Evolutionary conservation across 371 early-diverging fungal genomes (phyloP), one percentile per base, ranked within the genome.

Genomic region (Apophysomyces trapeziformis): DNA sequence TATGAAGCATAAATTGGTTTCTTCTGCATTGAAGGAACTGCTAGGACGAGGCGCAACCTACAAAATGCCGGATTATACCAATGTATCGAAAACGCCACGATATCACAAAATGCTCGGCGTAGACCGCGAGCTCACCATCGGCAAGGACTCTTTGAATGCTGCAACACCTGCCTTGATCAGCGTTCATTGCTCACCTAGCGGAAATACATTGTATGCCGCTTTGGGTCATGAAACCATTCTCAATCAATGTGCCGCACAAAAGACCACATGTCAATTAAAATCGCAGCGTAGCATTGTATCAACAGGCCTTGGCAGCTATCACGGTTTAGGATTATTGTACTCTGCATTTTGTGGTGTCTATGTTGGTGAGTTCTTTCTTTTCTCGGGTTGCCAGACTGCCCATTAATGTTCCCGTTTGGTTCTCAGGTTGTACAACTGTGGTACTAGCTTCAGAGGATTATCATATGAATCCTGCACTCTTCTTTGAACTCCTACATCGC

Each of bases 251-350:
- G 79, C 89, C 16, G 79, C 92, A 13, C 93, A 93, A 61, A 91
- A 90, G 67, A 77, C 88, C 57, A 92, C 91, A 41, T 87, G 87
- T 66, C 85, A 88, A 60, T 83, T 95, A 75, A 81, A 78, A 47
- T 80, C 82, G 9, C 76, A 80, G 26, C 74, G 81, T 18, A 91
- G 92, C 0, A 66, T 93, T 16, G 68, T 95, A 35, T 68, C 67
- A 0, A 80, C 87, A 2, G 88, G 89, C 43, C 79, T 89, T 47
- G 79, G 84, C 38, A 74, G 80, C 0, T 91, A 84, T 70, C 85
- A 78, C n/a, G 92, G 92, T n/a, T 74, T 92, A 43, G 93, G 94
- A 1, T 77, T 95, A 61, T 66, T 92, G 58, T 89, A 92, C 67
- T 80, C 88, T 38, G 73, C 80, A 7, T 76, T 90, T 41, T 65